phyloP scores from a whole-genome alignment of 352 stramenopile genomes.

The Pythium chondricola region DNA sequence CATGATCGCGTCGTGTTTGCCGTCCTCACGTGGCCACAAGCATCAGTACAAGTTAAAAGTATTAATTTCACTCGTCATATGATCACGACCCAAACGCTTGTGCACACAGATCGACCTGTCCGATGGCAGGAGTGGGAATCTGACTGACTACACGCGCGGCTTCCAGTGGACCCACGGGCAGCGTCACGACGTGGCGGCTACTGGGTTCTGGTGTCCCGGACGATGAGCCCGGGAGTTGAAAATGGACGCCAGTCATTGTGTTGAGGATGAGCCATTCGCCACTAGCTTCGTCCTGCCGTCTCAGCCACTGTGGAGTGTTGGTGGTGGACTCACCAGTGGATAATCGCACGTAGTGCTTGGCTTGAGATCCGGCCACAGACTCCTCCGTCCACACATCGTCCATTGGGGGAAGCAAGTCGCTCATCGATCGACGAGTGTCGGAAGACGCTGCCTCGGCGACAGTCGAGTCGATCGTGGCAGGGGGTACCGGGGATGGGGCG shows the following conservation, averaged over 20 bases:
- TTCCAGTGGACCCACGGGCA: constrained; percentile 13
- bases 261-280: constrained; percentile 16
- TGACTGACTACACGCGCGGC: constrained; percentile 12
- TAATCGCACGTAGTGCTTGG: neutral
- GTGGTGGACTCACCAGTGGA: constrained; percentile 1
- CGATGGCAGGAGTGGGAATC: neutral
- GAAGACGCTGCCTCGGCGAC: neutral
- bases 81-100: constrained; percentile 4
- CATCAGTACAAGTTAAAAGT: too few species aligned
- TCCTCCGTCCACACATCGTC: constrained; percentile 18
- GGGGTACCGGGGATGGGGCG: too few species aligned
- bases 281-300: constrained; percentile 2
- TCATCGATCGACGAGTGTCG: constrained; percentile 9
- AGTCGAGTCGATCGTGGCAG: neutral
- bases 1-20: too few species aligned
- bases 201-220: constrained; percentile 4
- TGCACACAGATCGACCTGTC: constrained; percentile 2
- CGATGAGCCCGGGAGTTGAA: constrained; percentile 10
- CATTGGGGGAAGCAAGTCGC: constrained; percentile 15
- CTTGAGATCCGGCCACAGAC: too few species aligned
- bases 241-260: constrained; percentile 10
- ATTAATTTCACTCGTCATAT: too few species aligned
- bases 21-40: too few species aligned
- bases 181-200: constrained; percentile 6
- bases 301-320: constrained; percentile 13